Evolutionary conservation across 2,329 filamentous ascomycete genomes (phyloP).

Genomic region (Fusarium neocosmosporiellum): DNA sequence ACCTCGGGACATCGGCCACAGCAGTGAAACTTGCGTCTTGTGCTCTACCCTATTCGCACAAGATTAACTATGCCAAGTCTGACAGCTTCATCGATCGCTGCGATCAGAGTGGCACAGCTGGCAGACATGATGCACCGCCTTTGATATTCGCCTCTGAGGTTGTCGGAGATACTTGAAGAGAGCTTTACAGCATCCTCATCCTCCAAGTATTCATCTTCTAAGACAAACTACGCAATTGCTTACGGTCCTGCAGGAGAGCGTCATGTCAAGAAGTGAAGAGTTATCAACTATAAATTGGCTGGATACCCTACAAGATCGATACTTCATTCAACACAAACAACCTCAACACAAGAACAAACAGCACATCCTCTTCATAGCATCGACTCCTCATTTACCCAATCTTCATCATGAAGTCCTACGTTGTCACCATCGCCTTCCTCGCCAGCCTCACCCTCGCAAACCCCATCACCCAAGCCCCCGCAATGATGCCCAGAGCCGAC

Average conservation of each 20-base stretch:
- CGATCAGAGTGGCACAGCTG: background rate
- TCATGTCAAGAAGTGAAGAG: background rate
- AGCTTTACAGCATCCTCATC: background rate
- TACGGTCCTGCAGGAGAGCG: background rate
- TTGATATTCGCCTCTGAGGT: background rate
- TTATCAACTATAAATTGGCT: background rate
- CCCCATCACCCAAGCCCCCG: background rate
- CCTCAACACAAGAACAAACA: background rate
- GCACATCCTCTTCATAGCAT: too few relatives aligned
- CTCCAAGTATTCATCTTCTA: background rate
- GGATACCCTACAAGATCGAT: accelerated
- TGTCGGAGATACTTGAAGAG: background rate
- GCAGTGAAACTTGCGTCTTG: background rate
- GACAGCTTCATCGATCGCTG: background rate
- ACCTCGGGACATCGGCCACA: background rate
- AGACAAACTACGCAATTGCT: background rate
- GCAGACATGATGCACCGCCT: background rate
- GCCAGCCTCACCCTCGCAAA: background rate
- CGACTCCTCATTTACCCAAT: background rate
- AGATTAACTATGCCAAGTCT: background rate
- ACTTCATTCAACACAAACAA: background rate
- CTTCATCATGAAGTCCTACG: background rate
- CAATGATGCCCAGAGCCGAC: background rate
- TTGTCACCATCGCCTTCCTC: background rate
- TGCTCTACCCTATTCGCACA: background rate